These are phyloP conservation scores for Chaetomium strumarium DNA, from an alignment of 2,329 filamentous ascomycete genomes.

Conservation along the genomic window DNA sequence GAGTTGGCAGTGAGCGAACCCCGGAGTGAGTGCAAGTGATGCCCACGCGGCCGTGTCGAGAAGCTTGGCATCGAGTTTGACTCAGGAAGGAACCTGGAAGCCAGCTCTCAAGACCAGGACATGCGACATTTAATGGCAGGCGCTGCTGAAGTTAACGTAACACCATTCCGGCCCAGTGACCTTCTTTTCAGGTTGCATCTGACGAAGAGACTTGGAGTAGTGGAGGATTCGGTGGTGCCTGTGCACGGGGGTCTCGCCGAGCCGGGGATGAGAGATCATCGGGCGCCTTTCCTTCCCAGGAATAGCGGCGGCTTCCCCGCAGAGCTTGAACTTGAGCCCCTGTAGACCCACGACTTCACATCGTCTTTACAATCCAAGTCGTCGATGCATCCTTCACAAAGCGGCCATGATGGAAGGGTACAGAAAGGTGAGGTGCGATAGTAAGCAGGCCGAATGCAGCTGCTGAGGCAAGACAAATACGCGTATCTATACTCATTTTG, in stretches of 20 bases:
- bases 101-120: background rate
- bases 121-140: background rate
- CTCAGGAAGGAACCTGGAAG: background rate
- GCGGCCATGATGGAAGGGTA: too few species aligned
- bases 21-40: too few species aligned
- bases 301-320: background rate
- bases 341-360: background rate
- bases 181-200: background rate
- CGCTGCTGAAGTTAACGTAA: background rate
- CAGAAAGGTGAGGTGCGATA: too few species aligned
- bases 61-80: background rate
- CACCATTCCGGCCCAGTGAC: conserved; percentile 7
- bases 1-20: too few species aligned
- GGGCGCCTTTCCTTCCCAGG: background rate
- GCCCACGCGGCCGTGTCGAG: background rate
- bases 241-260: background rate
- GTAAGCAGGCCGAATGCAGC: too few species aligned
- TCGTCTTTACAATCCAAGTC: background rate
- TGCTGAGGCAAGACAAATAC: too few species aligned
- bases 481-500: too few species aligned
- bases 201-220: background rate
- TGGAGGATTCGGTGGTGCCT: background rate
- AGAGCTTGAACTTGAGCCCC: background rate
- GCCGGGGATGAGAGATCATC: background rate
- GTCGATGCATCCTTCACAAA: too few species aligned